These are phyloP conservation scores for Epichloe uncinata DNA, from an alignment of 2,329 filamentous ascomycete species.

Conservation along the genomic window DNA sequence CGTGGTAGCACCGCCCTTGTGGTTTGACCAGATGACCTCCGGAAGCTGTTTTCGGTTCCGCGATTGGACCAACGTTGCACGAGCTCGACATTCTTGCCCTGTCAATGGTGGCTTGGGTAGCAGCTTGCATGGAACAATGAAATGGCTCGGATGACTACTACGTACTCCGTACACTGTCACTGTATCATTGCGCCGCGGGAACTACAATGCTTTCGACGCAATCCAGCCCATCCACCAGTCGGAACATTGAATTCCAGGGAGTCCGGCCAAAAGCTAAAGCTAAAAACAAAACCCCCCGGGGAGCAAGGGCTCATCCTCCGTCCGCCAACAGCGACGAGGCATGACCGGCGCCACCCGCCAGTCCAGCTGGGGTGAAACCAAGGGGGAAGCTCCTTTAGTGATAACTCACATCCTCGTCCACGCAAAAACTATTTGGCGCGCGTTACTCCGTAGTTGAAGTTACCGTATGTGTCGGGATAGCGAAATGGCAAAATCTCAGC, in stretches of 20 bases:
- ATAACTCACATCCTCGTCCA: no score
- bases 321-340: constrained; percentile 3
- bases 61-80: constrained; percentile 1
- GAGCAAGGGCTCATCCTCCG: constrained; percentile 2
- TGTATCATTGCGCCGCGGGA: neutral
- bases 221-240: neutral
- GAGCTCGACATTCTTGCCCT: neutral
- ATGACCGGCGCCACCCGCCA: constrained; percentile 4
- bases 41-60: neutral
- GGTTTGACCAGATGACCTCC: constrained; percentile 5
- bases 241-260: constrained; percentile 2
- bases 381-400: neutral
- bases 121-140: neutral
- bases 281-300: constrained; percentile 1
- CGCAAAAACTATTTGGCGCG: no score
- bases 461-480: no score
- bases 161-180: neutral
- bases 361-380: neutral
- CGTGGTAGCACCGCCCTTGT: neutral
- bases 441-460: no score
- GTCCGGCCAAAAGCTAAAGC: neutral
- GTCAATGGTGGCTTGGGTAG: neutral
- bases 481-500: no score
- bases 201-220: neutral
- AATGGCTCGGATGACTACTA: neutral